phyloP scores from a whole-genome alignment of 441 rosid genomes.

The Theobroma grandiflorum region DNA sequence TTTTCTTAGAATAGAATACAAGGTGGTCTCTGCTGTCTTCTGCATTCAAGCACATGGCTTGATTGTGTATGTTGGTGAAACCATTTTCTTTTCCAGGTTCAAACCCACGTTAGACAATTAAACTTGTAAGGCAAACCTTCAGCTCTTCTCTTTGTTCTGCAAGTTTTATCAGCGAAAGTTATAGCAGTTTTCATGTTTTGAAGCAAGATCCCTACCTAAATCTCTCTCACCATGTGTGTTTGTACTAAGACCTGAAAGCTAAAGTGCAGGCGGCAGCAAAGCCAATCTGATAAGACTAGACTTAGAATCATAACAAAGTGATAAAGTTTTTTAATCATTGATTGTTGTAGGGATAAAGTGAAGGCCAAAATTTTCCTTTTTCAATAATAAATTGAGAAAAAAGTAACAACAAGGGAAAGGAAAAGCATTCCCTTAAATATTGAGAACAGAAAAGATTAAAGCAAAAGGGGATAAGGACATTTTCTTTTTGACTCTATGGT shows the following conservation, averaged over 20 bases:
- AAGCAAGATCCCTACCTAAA: not conserved
- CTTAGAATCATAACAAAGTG: constrained; percentile 6
- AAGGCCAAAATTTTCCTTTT: constrained; percentile 19
- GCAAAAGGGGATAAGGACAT: not conserved
- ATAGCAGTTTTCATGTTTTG: too few species aligned
- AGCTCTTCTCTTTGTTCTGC: not conserved
- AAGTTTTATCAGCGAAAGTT: too few species aligned
- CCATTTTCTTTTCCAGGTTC: not conserved
- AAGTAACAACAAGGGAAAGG: not conserved
- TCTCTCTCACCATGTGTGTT: not conserved
- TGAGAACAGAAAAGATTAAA: not conserved
- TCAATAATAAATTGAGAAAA: constrained; percentile 11
- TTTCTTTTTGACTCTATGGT: constrained; percentile 6
- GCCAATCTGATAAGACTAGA: not conserved
- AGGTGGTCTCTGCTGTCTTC: not conserved
- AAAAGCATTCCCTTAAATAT: not conserved
- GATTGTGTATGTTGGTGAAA: not conserved
- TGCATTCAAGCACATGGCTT: not conserved
- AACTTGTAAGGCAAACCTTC: too few species aligned
- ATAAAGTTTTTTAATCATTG: constrained; percentile 20
- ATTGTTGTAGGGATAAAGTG: constrained; percentile 23
- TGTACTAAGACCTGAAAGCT: not conserved
- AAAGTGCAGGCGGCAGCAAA: not conserved
- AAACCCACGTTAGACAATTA: not conserved
- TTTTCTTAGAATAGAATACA: not conserved